Conservation (phyloP, 768 basidiomycete genomes). For the Lepiota brunneoincarnata region DNA sequence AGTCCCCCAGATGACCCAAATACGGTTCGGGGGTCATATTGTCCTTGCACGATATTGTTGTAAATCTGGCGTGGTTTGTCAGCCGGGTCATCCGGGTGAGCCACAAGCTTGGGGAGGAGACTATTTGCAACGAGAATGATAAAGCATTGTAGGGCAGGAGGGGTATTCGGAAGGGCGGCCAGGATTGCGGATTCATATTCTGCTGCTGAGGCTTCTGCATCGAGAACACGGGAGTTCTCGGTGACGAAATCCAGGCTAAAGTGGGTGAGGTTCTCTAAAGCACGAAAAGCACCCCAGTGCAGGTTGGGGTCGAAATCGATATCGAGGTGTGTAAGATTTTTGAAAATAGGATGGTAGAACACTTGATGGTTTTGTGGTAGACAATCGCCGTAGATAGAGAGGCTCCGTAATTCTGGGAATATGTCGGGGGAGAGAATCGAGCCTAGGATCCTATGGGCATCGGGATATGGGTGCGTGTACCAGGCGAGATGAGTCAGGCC, state of each 20-base stretch:
- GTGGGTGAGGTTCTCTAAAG: background rate
- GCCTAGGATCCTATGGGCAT: background rate
- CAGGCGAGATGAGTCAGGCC: constrained; percentile 1
- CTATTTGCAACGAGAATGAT: background rate
- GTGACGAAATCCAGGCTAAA: constrained; percentile 5
- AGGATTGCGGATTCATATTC: background rate
- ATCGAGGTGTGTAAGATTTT: constrained; percentile 5
- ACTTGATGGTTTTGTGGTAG: background rate
- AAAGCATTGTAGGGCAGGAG: background rate
- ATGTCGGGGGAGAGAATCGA: constrained; percentile 1
- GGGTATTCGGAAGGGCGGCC: background rate
- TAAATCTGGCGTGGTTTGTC: background rate
- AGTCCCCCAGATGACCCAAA: constrained; percentile 7
- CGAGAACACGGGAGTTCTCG: background rate
- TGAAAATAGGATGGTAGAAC: constrained; percentile 1
- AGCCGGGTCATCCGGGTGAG: background rate
- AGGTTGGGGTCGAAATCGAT: constrained; percentile 1
- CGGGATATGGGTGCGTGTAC: background rate
- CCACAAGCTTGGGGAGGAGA: background rate
- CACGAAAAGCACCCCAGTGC: background rate
- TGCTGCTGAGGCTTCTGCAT: background rate
- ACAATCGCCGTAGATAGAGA: background rate
- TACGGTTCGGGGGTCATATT: background rate
- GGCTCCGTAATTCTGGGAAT: background rate
- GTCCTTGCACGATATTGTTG: background rate